Evolutionary conservation across 768 basidiomycete species (phyloP), one percentile per base, ranked within the genome.

Genomic region (Lactarius indigo): DNA sequence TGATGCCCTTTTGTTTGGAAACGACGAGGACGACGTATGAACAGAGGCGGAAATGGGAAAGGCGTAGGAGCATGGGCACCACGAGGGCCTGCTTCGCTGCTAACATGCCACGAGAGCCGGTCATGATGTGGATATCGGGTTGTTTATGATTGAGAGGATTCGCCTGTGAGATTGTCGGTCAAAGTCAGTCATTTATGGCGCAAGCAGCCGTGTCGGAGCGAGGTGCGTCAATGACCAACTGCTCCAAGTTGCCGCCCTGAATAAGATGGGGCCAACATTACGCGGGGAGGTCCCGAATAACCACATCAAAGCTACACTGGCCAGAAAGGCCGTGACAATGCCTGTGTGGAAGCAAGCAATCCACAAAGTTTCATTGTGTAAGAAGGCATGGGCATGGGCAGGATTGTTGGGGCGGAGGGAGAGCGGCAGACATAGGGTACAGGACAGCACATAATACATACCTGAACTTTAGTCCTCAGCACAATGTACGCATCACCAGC

Each of bases 21-120:
- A 99, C 93, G 72, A 98, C 96, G 65, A 99, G 87, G 70, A 98
- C 96, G 72, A 99, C 92, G 74, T 98, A 98, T 37, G 96, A 97
- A 72, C 87, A 89, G 41, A 99, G 89, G 68, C 88, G 88, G 79
- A 99, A 93, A 74, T 93, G 87, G n/a, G 95, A 97, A 5, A 99
- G 88, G 17, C 95, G 92, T 59, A 99, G 88, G 28, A 94, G 89
- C 96, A 98, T 99, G 59, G 96, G 97, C 12, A 99, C 97, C 63
- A 97, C 90, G 47, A 99, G 87, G 10, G 97, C 94, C 61, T 97
- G 89, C 70, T 92, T 92, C 20, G 97, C 96, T 4, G 95, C 93
- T 6, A 98, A 85, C 87, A 96, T 95, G 47, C 94, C 93, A 60
- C 85, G 79, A 2, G 91, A 88, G 35, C 90, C 90, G 26, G 86